Base-by-base conservation (phyloP, 1,284 basidiomycete species). In the Xanthoconium separans region DNA sequence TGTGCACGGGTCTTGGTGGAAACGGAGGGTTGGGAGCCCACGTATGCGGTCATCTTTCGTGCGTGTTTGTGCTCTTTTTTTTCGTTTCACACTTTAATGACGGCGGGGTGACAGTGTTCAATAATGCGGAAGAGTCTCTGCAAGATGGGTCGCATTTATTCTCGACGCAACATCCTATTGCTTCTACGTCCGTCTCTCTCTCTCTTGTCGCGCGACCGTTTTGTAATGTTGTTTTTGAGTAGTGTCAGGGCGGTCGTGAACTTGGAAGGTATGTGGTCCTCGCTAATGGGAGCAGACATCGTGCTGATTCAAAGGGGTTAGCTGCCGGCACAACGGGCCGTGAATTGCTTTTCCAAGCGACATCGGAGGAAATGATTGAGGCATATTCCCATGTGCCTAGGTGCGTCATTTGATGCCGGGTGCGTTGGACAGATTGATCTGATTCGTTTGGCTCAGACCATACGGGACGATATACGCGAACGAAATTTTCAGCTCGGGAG, bases 141-240 rank as follows among this genome's bases (percentile, higher is more conserved):
- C 95, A 97, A 70, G 95, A 98, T 65, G 95, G 91, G 0, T 95
- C 93, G 0, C 95, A 99, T 70, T 76, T 96, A 5, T 97, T 89
- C 70, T 87, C 93, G 9, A 96, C 92, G 0, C 91, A 95, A 64
- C 92, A 95, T 65, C 82, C 83, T 2, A 83, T 82, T 40, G 84
- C 86, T 9, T 66, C 81, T 20, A 89, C 84, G 90, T 89, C 56
- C 61, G 84, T 75, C 34, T 37, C 22, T 42, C 27, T 49, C 40
- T 27, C 15, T 50, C 27, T 30, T 15, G 7, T 54, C 18, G 36
- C 42, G 15, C 20, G 2, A 16, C 43, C 16, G 27, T 43, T 29
- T 58, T 27, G 37, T 49, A 48, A 51, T 41, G 24, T 22, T 29
- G 36, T 33, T 24, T 50, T 53, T 33, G 12, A 62, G 20, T 33